Percentiles rank a stretch among this genome's conserved stretches.
phyloP scores from a whole-genome alignment of 2,329 filamentous ascomycete genomes.

The Cladosporium sp. region DNA sequence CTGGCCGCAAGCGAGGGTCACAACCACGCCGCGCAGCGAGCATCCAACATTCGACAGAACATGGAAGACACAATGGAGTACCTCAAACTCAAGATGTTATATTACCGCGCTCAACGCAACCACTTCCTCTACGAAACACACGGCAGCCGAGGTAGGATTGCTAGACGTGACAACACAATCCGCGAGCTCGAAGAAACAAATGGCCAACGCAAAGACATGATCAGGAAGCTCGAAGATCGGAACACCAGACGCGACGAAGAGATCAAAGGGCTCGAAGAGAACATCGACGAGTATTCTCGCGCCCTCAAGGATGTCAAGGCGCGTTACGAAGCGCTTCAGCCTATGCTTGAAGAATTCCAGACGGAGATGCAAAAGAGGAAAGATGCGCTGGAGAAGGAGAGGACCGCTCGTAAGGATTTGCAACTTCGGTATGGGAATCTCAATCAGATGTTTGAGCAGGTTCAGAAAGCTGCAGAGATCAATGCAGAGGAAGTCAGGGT shows the following conservation, averaged over 20 bases:
- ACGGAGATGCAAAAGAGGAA: background rate
- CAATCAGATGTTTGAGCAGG: background rate
- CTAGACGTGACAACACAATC: background rate
- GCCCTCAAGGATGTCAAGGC: background rate
- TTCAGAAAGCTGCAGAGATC: background rate
- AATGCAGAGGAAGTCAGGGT: background rate
- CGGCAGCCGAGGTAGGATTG: background rate
- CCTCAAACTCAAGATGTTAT: conserved; percentile 3
- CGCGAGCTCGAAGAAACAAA: background rate
- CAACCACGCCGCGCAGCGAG: background rate
- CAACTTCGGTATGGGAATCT: background rate
- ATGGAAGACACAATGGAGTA: background rate
- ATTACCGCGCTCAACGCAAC: background rate
- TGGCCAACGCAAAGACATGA: background rate
- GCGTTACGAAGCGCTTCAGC: background rate
- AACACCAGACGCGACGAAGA: background rate
- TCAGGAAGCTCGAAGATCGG: background rate
- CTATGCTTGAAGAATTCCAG: background rate
- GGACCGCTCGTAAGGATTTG: background rate
- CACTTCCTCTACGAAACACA: background rate
- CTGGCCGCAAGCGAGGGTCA: background rate
- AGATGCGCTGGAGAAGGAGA: background rate
- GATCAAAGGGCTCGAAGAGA: background rate
- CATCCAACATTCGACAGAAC: background rate
- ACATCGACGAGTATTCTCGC: background rate